phyloP scores from a whole-genome alignment of 2,329 filamentous ascomycete genomes.

The Xylaria hypoxylon region DNA sequence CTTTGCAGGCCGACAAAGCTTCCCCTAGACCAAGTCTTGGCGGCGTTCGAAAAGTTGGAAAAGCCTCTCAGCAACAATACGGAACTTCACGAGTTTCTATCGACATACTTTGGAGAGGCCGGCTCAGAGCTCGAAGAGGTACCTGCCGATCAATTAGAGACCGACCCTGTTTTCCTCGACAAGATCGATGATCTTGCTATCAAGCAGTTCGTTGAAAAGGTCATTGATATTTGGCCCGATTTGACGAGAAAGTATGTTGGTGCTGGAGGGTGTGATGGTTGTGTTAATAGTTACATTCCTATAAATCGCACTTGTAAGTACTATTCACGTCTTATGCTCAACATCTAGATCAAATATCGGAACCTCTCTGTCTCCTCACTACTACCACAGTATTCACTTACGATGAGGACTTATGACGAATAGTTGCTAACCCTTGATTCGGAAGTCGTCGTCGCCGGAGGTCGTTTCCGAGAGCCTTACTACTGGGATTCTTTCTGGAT shows the following conservation, averaged over 20 bases:
- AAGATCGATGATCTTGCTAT: slow-evolving; percentile 68
- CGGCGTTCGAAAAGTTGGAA: slow-evolving; percentile 68
- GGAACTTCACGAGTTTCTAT: slow-evolving; percentile 70
- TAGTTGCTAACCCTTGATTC: slow-evolving; percentile 15
- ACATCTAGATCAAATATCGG: too few relatives aligned
- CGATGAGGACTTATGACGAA: too few relatives aligned
- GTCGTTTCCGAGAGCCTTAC: slow-evolving; percentile 77
- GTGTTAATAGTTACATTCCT: slow-evolving; percentile 73
- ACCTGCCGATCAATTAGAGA: slow-evolving; percentile 62
- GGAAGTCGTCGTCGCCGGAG: slow-evolving; percentile 72
- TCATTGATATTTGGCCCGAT: slow-evolving; percentile 77
- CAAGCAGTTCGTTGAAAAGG: slow-evolving; percentile 69
- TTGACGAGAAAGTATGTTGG: slow-evolving; percentile 70
- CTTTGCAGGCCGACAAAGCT: slow-evolving; percentile 66
- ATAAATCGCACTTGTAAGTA: slow-evolving; percentile 67
- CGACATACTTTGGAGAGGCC: slow-evolving; percentile 71
- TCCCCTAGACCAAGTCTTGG: slow-evolving; percentile 69
- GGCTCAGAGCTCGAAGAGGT: slow-evolving; percentile 72
- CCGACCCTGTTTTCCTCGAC: slow-evolving; percentile 68
- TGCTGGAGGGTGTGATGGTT: slow-evolving; percentile 66
- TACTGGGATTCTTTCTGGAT: slow-evolving; percentile 81
- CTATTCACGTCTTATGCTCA: neutral
- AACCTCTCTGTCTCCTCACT: neutral
- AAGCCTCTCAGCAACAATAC: slow-evolving; percentile 73
- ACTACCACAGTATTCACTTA: too few relatives aligned